Evolutionary conservation across 768 basidiomycete genomes (phyloP), one percentile per base, ranked within the genome.

Genomic region (Pleurotus ostreatus): DNA sequence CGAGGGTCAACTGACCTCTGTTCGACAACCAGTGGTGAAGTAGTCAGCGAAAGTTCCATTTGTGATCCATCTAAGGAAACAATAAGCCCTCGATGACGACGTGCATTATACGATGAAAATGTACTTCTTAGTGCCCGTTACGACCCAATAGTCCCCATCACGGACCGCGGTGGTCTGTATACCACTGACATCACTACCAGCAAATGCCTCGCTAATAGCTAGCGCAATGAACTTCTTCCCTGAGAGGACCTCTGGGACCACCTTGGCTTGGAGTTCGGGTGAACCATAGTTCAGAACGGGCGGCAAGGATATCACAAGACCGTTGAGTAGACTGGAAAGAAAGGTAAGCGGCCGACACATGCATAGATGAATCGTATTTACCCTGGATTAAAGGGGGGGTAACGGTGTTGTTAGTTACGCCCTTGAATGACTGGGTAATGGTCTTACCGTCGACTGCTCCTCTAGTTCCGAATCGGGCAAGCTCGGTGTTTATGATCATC

Each of bases 161-260:
- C 84, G 83, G 55, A 83, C 81, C 0, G 95, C 95, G 1, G 86
- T 88, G 56, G 88, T 98, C 77, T 84, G 93, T 37, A 95, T 63
- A 2, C 94, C 93, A 49, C 82, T 71, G 2, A 94, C 92, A 61
- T 94, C 91, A 62, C 88, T 90, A 15, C 91, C 91, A 2, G 94
- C 95, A 61, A 95, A 96, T 0, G 95, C 92, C 71, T 98, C 96
- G 46, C 86, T 88, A 64, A 98, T 92, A 7, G 96, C 96, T 34
- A 98, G 76, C 6, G 86, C 88, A 60, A 97, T 87, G 62, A 84
- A 92, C 70, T 94, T 92, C 70, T 86, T 89, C 7, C 89, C 92
- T 2, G 78, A 71, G 12, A 90, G 75, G 8, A 92, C 81, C 34
- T 89, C 87, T 1, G 88, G 82, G 13, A 95, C 78, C 51, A 95